phyloP scores from a whole-genome alignment of 2,329 filamentous ascomycete species.

The Aspergillus sp. region DNA sequence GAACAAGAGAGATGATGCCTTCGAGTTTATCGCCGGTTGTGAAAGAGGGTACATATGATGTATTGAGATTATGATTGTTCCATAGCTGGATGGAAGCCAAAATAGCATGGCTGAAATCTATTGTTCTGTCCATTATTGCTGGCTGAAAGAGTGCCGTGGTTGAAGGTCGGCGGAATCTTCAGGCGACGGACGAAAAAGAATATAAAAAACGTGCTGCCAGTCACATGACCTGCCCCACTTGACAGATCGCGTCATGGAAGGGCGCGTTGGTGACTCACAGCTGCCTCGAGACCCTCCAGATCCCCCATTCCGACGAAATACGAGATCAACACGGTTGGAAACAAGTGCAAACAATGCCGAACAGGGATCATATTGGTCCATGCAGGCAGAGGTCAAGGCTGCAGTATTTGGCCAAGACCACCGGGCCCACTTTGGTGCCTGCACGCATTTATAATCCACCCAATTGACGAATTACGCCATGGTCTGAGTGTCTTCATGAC shows the following conservation, averaged over 20 bases:
- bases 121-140: not conserved
- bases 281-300: too few species aligned
- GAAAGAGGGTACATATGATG: conserved; percentile 4
- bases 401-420: not conserved
- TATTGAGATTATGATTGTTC: not conserved
- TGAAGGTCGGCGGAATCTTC: not conserved
- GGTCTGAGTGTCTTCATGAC: too few species aligned
- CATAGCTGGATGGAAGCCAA: not conserved
- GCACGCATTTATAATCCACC: too few species aligned
- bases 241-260: not conserved
- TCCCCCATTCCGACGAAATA: too few species aligned
- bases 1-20: conserved; percentile 3
- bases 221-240: not conserved
- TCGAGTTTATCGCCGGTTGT: conserved; percentile 10
- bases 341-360: too few species aligned
- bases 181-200: not conserved
- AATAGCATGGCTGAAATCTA: not conserved
- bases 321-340: not conserved
- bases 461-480: too few species aligned
- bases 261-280: not conserved
- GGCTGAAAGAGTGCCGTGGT: not conserved
- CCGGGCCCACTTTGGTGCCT: not conserved
- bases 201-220: not conserved
- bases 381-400: not conserved
- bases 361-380: too few species aligned